Percentiles rank a stretch among this genome's conserved stretches.
These are phyloP conservation scores for Aspergillus quadrilineatus DNA, from an alignment of 2,329 filamentous ascomycete species.

Conservation along the genomic window DNA sequence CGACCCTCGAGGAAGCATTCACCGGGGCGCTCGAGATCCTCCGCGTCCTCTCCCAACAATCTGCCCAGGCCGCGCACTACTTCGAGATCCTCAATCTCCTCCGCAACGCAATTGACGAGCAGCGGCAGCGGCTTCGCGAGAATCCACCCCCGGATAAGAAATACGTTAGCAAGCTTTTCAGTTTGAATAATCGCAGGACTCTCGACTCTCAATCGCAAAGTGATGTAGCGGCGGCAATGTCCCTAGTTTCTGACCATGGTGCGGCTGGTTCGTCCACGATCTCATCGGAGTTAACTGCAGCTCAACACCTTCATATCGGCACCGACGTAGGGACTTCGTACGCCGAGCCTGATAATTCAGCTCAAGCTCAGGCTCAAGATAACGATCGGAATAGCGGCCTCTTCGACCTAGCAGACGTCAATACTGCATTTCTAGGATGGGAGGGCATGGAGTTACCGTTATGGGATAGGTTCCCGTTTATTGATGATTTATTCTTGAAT, in stretches of 20 bases:
- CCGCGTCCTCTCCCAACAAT: constrained; percentile 48
- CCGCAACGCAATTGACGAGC: constrained; percentile 46
- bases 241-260: not conserved
- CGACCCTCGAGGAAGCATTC: constrained; percentile 46
- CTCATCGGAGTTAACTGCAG: too few species aligned
- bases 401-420: constrained; percentile 11
- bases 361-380: not conserved
- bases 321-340: constrained; percentile 8
- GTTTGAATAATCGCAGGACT: constrained; percentile 23
- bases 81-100: constrained; percentile 54
- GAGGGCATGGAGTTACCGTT: constrained; percentile 36
- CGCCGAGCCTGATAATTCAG: constrained; percentile 3
- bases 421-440: constrained; percentile 27
- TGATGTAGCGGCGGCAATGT: not conserved
- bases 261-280: not conserved
- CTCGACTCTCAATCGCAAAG: constrained; percentile 12
- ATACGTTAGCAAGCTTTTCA: constrained; percentile 41
- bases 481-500: constrained; percentile 19
- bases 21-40: constrained; percentile 53
- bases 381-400: not conserved
- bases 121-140: constrained; percentile 34
- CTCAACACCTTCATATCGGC: not conserved
- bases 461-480: constrained; percentile 40
- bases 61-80: constrained; percentile 59
- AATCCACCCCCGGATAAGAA: constrained; percentile 31